These are phyloP conservation scores for Neltuma alba DNA, from an alignment of 306 rosid species.

Conservation along the genomic window DNA sequence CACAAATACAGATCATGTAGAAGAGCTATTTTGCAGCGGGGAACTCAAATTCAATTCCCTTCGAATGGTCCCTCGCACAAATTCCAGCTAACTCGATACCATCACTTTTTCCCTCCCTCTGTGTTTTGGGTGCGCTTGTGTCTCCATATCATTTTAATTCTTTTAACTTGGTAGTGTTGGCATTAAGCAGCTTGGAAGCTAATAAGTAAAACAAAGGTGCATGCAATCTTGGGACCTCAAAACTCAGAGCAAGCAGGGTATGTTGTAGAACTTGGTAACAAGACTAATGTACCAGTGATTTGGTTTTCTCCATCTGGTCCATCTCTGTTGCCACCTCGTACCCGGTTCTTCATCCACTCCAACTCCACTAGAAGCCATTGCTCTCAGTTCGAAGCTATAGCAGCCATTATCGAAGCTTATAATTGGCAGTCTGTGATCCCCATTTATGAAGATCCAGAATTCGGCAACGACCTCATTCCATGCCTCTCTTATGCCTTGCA, in stretches of 20 bases:
- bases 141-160: no score
- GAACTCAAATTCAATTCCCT: no score
- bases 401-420: not conserved
- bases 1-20: no score
- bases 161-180: no score
- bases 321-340: conserved; percentile 35
- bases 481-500: not conserved
- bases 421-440: not conserved
- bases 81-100: no score
- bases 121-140: no score
- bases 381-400: not conserved
- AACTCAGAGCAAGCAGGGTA: conserved; percentile 39
- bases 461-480: not conserved
- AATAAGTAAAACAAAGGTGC: conserved; percentile 25
- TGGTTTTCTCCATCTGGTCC: conserved; percentile 45
- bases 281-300: conserved; percentile 32
- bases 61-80: no score
- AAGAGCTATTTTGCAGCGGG: no score
- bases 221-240: conserved; percentile 43
- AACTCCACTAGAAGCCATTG: not conserved
- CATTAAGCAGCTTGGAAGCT: conserved; percentile 27
- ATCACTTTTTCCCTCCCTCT: no score
- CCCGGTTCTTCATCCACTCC: not conserved
- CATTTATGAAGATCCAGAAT: not conserved
- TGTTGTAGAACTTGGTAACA: conserved; percentile 34